Conservation (phyloP, 352 stramenopile genomes). For the Phytophthora hybrid region DNA sequence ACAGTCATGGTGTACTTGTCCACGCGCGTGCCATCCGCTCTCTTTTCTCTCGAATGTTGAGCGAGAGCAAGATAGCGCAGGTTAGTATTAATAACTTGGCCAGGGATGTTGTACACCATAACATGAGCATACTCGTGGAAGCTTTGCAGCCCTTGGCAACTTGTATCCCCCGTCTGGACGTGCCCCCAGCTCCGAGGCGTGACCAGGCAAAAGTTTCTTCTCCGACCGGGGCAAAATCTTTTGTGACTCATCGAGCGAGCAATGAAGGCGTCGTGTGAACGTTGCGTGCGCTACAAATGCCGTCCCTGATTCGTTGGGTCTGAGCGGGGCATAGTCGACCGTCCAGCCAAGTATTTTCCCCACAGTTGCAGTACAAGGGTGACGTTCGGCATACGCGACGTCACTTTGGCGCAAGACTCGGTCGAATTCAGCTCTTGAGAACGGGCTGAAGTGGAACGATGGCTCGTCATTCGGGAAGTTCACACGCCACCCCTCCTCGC, state of each 20-base stretch:
- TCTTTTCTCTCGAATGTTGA: constrained; percentile 6
- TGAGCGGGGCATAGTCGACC: constrained; percentile 19
- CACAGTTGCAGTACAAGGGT: constrained; percentile 11
- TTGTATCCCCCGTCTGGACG: not conserved
- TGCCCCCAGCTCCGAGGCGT: not conserved
- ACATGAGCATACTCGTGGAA: not conserved
- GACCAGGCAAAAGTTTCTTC: constrained; percentile 6
- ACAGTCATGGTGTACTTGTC: constrained; percentile 33
- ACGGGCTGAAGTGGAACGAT: constrained; percentile 28
- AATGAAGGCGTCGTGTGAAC: constrained; percentile 14
- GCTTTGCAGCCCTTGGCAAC: not conserved
- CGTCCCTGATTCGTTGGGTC: not conserved
- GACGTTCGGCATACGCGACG: not conserved
- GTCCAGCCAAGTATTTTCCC: constrained; percentile 24
- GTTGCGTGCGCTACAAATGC: constrained; percentile 16
- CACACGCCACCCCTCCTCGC: constrained; percentile 1
- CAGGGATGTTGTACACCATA: not conserved
- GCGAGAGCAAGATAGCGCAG: constrained; percentile 1
- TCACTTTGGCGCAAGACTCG: no score
- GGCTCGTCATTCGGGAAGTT: constrained; percentile 4
- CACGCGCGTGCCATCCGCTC: constrained; percentile 44
- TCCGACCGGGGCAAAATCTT: constrained; percentile 3
- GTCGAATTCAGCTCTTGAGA: constrained; percentile 17
- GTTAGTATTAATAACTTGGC: not conserved
- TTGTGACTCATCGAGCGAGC: not conserved